Evolutionary conservation across 352 stramenopile genomes (phyloP), one percentile per base, ranked within the genome.

Genomic region (Globisporangium paddicum): DNA sequence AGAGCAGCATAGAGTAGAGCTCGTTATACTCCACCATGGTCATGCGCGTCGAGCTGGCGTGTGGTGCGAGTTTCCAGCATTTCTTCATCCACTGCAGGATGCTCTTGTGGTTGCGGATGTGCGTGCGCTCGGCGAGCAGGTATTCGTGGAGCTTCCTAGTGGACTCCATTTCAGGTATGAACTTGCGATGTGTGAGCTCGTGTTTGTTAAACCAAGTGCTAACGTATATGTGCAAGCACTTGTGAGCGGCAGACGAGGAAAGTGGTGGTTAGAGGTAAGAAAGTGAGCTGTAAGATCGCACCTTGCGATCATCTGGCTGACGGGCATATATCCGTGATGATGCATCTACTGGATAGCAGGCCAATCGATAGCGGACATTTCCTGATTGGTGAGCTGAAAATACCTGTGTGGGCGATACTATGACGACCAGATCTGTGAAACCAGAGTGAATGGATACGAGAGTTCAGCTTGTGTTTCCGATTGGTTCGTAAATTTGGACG

Each of bases 1-100:
- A 80, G n/a, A 87, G 55, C 38, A 87, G 35, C 8, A 68, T 77
- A 3, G 71, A 77, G 67, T 83, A 85, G 54, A 78, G 66, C 35
- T 66, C 64, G 21, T 80, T 55, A 58, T 75, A 85, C 51, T 85
- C 77, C 2, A 69, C 59, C 10, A 58, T 59, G 0, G 63, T 66
- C 61, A 83, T 73, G 18, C 38, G 14, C 1, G 57, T 35, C 0
- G 53, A 16, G 30, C 66, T 57, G 18, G 50, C 40, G 35, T 60
- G 70, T 13, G 51, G 52, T 18, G 63, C 41, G 1, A 68, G 38
- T 9, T 71, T 68, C 74, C 74, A 84, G 59, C 68, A 82, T 3
- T 59, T 61, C 42, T 66, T 73, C 70, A 87, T 84, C 48, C 64
- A 77, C 16, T 64, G 55, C 6, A 71, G 51, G 2, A 65, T 76